Evolutionary conservation across 129 eudicot species (phyloP), one percentile per base, ranked within the genome.

Genomic region (Cynara cardunculus): DNA sequence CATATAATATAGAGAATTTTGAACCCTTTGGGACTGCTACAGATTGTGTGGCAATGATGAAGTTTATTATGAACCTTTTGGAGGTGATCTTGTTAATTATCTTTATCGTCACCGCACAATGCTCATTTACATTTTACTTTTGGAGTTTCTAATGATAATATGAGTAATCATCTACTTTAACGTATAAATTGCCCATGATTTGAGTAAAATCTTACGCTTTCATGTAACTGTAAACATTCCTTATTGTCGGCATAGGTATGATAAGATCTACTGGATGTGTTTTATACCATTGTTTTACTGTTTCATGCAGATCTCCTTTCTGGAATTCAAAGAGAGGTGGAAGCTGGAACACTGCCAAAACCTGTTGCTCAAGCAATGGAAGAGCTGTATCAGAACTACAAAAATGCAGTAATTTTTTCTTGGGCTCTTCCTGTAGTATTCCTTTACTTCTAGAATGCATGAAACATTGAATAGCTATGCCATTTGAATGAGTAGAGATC

Each of bases 381-480:
- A 87, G 99, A 89, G 82, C 90, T 96, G 73, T 96, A 88, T 86
- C 84, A 87, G 66, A 90, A 91, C 83, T 96, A 93, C 86, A 90
- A 89, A 82, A 91, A 88, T 73, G 99, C 98, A 64, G 99, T 96
- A 87, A 91, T 69, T 71, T 67, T 84, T 71, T 76, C 75, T 81
- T 46, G 31, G 53, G 80, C 72, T 81, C 75, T 24, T 66, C 49
- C 37, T 56, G 32, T 81, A 64, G 41, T 83, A n/a, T 69, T 71
- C 18, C 70, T 79, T 79, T 80, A 65, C 44, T 65, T 80, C 7
- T 70, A 72, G 59, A 69, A 71, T 41, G 64, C 68, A 62, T 32
- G 21, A 70, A 73, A 32, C 46, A 49, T 67, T 41, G 27, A 67
- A 21, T 68, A 71, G 83, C 83, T 81, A 49, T 62, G 61, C 32